phyloP scores from a whole-genome alignment of 2,329 filamentous ascomycete genomes.

The Phoma herbarum region DNA sequence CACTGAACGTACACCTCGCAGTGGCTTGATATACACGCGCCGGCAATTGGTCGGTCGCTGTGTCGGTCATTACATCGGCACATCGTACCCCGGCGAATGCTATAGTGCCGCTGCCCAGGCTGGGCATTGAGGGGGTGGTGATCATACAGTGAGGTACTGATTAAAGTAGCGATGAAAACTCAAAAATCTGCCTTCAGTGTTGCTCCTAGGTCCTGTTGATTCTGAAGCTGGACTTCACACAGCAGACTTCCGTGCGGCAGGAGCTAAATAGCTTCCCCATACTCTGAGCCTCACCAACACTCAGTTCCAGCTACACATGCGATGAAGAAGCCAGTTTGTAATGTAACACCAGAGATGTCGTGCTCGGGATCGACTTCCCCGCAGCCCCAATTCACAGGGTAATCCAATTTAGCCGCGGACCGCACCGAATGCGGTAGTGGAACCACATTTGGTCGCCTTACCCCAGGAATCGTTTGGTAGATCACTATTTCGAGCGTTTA shows the following conservation, averaged over 20 bases:
- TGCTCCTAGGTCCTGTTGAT: neutral
- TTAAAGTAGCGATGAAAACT: neutral
- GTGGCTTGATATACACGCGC: slow-evolving; percentile 1
- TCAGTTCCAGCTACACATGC: too few relatives aligned
- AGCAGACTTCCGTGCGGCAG: neutral
- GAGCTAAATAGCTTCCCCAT: neutral
- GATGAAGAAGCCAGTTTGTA: neutral
- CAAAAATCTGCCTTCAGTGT: neutral
- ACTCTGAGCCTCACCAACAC: too few relatives aligned
- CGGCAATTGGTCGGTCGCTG: slow-evolving; percentile 14
- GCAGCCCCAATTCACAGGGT: slow-evolving; percentile 6
- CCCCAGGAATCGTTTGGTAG: neutral
- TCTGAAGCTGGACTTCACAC: neutral
- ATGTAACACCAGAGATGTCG: neutral
- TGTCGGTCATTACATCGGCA: slow-evolving; percentile 12
- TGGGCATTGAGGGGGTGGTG: slow-evolving; percentile 37
- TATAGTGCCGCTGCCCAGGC: slow-evolving; percentile 24
- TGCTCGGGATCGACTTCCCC: slow-evolving; percentile 10
- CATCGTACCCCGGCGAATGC: slow-evolving; percentile 9
- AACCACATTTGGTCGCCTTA: slow-evolving; percentile 6
- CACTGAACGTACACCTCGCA: neutral
- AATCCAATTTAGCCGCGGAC: slow-evolving; percentile 18
- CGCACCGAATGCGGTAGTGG: slow-evolving; percentile 8
- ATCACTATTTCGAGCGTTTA: slow-evolving; percentile 2
- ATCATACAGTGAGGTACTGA: neutral